Conservation (phyloP, 768 basidiomycete genomes). For the Termitomyces titanicus region DNA sequence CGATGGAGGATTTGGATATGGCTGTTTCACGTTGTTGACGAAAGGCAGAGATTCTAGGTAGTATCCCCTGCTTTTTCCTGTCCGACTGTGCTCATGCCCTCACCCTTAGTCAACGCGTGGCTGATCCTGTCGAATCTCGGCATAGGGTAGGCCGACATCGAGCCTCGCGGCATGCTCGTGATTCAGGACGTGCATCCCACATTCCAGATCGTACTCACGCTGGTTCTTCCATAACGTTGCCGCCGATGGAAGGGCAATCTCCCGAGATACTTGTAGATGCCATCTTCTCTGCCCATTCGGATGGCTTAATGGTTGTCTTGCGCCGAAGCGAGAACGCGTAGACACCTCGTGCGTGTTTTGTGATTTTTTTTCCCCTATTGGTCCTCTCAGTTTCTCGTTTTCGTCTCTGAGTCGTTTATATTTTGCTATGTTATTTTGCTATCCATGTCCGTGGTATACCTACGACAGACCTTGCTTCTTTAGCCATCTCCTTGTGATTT, state of each 20-base stretch:
- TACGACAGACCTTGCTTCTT: not conserved
- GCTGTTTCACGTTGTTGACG: conserved; percentile 55
- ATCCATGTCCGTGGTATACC: not conserved
- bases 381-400: not conserved
- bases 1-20: conserved; percentile 83
- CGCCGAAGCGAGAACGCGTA: conserved; percentile 32
- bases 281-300: conserved; percentile 83
- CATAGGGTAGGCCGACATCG: conserved; percentile 12
- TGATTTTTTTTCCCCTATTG: not conserved
- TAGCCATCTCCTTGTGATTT: not conserved
- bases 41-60: conserved; percentile 65
- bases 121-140: conserved; percentile 25
- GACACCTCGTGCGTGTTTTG: not conserved
- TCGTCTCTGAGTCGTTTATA: not conserved
- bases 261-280: conserved; percentile 64
- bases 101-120: conserved; percentile 24
- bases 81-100: not conserved
- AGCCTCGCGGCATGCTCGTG: conserved; percentile 10
- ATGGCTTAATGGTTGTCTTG: conserved; percentile 78
- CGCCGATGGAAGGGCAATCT: conserved; percentile 20
- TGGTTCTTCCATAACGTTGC: conserved; percentile 5
- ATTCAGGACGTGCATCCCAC: conserved; percentile 11
- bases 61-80: not conserved
- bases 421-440: not conserved
- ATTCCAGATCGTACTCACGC: conserved; percentile 10